Percentiles rank a stretch among this genome's conserved stretches.
Conservation (phyloP, 371 early-diverging fungal species). For the Parasitella parasitica region DNA sequence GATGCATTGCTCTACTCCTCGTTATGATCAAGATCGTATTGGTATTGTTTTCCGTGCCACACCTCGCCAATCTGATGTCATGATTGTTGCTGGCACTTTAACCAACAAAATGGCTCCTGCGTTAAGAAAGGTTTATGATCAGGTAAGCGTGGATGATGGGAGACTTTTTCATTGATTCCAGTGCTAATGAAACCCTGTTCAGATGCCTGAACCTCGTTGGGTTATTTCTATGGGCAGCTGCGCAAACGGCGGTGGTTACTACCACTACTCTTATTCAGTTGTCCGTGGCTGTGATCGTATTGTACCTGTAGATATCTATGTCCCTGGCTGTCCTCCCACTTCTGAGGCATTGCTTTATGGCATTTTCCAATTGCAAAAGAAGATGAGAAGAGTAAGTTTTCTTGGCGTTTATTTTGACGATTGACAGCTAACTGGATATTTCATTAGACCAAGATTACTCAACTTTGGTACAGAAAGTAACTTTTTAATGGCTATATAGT, state of each 20-base stretch:
- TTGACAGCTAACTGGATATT: neutral
- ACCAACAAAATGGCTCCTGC: conserved; percentile 99
- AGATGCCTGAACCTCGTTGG: conserved; percentile 98
- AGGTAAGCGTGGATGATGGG: conserved; percentile 48
- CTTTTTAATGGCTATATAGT: neutral
- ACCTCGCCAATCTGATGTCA: conserved; percentile 97
- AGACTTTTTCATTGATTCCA: neutral
- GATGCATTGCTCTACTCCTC: conserved; percentile 98
- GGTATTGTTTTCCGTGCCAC: conserved; percentile 98
- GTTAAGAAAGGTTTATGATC: conserved; percentile 93
- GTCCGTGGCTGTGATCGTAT: conserved; percentile 95
- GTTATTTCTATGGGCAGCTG: conserved; percentile 98
- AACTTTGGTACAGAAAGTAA: conserved; percentile 61
- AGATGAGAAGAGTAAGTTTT: conserved; percentile 77
- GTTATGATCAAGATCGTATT: conserved; percentile 98
- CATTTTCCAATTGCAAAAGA: conserved; percentile 96
- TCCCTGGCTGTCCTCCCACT: conserved; percentile 98
- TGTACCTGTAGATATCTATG: conserved; percentile 96
- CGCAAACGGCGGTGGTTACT: conserved; percentile 99
- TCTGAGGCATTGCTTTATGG: conserved; percentile 96
- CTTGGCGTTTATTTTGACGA: neutral
- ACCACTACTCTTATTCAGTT: conserved; percentile 97
- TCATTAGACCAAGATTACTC: conserved; percentile 52
- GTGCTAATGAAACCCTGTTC: conserved; percentile 3
- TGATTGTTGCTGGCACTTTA: conserved; percentile 98